Conservation (phyloP, 371 early-diverging fungal species). For the Basidiobolus meristosporus region DNA sequence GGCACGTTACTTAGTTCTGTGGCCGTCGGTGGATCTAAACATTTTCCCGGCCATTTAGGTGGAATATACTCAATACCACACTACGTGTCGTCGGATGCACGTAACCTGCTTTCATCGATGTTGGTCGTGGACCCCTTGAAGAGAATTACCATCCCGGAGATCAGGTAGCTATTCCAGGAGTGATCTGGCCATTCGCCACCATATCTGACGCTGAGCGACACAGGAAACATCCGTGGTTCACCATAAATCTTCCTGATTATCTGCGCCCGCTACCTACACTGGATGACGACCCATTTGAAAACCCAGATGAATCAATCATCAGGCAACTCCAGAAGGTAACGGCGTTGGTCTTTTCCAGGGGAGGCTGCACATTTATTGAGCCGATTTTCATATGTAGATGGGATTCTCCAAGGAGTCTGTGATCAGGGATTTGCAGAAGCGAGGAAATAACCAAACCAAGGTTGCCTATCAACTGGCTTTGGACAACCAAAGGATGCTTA, state of each 20-base stretch:
- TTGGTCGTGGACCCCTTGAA: slow-evolving; percentile 90
- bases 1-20: neutral
- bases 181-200: neutral
- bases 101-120: slow-evolving; percentile 73
- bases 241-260: slow-evolving; percentile 73
- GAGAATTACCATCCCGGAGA: slow-evolving; percentile 79
- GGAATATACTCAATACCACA: slow-evolving; percentile 81
- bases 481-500: slow-evolving; percentile 58
- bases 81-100: slow-evolving; percentile 66
- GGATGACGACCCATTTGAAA: slow-evolving; percentile 31
- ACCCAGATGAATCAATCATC: slow-evolving; percentile 57
- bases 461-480: slow-evolving; percentile 85
- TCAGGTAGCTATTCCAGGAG: slow-evolving; percentile 20
- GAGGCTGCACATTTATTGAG: slow-evolving; percentile 1
- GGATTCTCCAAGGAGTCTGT: slow-evolving; percentile 48
- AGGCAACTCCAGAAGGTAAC: slow-evolving; percentile 56
- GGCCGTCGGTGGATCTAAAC: neutral
- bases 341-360: slow-evolving; percentile 8
- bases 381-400: slow-evolving; percentile 35
- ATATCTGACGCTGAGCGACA: neutral
- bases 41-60: slow-evolving; percentile 15
- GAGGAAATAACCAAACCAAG: slow-evolving; percentile 77
- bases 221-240: slow-evolving; percentile 80
- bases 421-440: slow-evolving; percentile 42
- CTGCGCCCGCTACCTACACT: slow-evolving; percentile 51